These are phyloP conservation scores for Aspergillus sp. DNA, from an alignment of 2,329 filamentous ascomycete species.

Conservation along the genomic window DNA sequence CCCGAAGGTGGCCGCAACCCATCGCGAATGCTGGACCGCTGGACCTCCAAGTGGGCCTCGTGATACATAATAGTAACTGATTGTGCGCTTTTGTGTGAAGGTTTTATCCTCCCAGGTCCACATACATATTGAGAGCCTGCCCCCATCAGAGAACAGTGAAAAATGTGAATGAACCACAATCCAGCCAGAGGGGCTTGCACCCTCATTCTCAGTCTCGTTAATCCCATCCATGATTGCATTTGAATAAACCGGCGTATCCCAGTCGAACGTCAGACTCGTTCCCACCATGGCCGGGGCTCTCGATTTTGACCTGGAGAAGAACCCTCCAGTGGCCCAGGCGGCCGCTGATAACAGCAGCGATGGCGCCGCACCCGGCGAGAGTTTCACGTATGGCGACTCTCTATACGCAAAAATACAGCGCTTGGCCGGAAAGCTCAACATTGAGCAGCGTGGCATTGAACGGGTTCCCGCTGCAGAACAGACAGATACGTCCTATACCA, in stretches of 20 bases:
- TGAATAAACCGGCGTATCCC: neutral
- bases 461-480: constrained; percentile 70
- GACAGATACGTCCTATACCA: constrained; percentile 63
- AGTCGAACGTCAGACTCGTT: constrained; percentile 11
- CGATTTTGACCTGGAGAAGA: constrained; percentile 35
- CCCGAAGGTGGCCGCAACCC: neutral
- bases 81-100: neutral
- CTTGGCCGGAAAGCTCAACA: constrained; percentile 62
- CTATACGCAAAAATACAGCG: constrained; percentile 61
- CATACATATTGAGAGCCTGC: neutral
- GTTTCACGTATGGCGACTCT: constrained; percentile 57
- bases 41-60: neutral
- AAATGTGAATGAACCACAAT: constrained; percentile 1
- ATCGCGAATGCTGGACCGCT: neutral
- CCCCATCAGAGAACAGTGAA: neutral
- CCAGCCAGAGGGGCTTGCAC: constrained; percentile 2
- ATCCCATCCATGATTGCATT: neutral
- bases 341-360: constrained; percentile 37
- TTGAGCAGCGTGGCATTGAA: constrained; percentile 76
- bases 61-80: constrained; percentile 1
- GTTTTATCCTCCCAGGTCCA: constrained; percentile 2
- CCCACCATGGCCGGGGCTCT: constrained; percentile 19
- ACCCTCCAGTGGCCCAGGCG: constrained; percentile 27
- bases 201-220: neutral
- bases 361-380: constrained; percentile 58